These are phyloP conservation scores for Aegle marmelos DNA, from an alignment of 345 rosid genomes.

Conservation along the genomic window DNA sequence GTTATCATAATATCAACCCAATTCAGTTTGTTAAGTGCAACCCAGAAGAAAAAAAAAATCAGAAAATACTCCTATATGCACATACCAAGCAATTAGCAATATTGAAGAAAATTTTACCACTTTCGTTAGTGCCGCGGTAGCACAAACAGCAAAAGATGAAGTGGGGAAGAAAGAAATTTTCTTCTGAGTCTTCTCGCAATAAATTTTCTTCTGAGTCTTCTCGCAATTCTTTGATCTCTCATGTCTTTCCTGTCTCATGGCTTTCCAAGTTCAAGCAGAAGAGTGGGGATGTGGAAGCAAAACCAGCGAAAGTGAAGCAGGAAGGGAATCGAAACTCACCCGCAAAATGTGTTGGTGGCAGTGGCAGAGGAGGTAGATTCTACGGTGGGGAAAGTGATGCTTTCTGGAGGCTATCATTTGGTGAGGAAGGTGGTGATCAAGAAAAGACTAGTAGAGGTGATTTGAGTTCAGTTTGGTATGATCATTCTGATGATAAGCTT, in stretches of 20 bases:
- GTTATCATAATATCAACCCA: background rate
- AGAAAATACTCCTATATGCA: background rate
- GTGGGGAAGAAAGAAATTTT: constrained; percentile 57
- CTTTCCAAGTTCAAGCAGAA: constrained; percentile 60
- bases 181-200: constrained; percentile 34
- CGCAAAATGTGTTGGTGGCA: constrained; percentile 23
- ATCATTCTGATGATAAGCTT: constrained; percentile 25
- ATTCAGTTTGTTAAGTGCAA: constrained; percentile 19
- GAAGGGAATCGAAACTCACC: constrained; percentile 31
- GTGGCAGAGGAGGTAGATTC: constrained; percentile 32
- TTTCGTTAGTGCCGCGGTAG: background rate
- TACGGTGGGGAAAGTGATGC: constrained; percentile 47
- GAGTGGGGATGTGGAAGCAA: constrained; percentile 33
- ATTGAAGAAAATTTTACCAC: background rate
- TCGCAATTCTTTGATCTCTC: constrained; percentile 46
- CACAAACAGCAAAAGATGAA: constrained; percentile 34
- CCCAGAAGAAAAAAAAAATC: constrained; percentile 3
- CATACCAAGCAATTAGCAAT: background rate
- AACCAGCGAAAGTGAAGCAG: constrained; percentile 33
- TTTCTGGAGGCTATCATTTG: constrained; percentile 54
- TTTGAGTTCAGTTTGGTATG: constrained; percentile 25
- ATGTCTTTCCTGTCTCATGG: constrained; percentile 52
- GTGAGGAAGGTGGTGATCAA: constrained; percentile 34
- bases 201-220: constrained; percentile 33
- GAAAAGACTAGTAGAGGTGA: constrained; percentile 18